Percentiles rank a stretch among this genome's conserved stretches.
phyloP scores from a whole-genome alignment of 179 eudicot genomes.

The Beta macrorhiza region DNA sequence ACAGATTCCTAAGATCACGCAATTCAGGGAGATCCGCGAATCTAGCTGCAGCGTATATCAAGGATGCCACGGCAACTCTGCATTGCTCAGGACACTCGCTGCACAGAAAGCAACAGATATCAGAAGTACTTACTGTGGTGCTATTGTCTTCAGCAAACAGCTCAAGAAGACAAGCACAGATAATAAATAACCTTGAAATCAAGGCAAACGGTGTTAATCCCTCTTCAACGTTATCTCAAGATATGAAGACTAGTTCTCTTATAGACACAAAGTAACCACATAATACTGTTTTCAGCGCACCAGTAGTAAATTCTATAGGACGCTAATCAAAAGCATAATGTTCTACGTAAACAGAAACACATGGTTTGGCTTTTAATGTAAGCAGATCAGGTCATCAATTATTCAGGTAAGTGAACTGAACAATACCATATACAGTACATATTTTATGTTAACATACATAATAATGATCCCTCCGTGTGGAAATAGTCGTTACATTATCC shows the following conservation, averaged over 20 bases:
- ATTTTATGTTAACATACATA: not conserved
- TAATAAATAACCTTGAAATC: not conserved
- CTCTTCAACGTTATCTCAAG: not conserved
- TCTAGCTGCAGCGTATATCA: slow-evolving; percentile 86
- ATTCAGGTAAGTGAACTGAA: not conserved
- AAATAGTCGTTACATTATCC: not conserved
- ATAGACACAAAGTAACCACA: not conserved
- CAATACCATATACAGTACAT: not conserved
- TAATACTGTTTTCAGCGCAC: not conserved
- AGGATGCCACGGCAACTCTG: slow-evolving; percentile 60
- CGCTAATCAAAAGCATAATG: not conserved
- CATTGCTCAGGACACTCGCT: slow-evolving; percentile 90
- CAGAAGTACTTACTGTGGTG: not conserved
- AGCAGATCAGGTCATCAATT: not conserved
- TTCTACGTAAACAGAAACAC: not conserved
- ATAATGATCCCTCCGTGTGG: not conserved
- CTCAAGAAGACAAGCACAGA: not conserved
- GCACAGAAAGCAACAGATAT: slow-evolving; percentile 11
- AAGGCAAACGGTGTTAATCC: not conserved
- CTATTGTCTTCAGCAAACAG: not conserved
- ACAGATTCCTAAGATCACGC: slow-evolving; percentile 63
- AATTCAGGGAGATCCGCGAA: slow-evolving; percentile 85
- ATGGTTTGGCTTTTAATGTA: not conserved
- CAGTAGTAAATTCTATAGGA: not conserved
- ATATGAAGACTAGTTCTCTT: not conserved